Percentiles rank a stretch among this genome's conserved stretches.
Evolutionary conservation across 2,329 filamentous ascomycete genomes (phyloP).

Genomic region (Trichoderma afroharzianum): DNA sequence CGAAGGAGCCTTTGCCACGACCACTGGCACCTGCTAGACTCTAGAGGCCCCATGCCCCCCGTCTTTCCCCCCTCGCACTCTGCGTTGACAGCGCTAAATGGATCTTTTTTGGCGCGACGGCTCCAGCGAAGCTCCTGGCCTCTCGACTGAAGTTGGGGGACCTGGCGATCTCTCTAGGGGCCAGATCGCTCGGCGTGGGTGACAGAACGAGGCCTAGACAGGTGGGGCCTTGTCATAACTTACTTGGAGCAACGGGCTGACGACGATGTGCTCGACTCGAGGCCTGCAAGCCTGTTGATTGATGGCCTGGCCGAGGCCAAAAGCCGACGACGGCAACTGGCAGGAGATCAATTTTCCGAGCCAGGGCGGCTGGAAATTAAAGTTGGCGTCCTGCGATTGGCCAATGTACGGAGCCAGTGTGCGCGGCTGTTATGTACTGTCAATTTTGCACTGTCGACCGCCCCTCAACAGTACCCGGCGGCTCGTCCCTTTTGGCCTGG

Average conservation of each 20-base stretch:
- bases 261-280: neutral
- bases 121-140: constrained; percentile 10
- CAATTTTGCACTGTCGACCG: neutral
- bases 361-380: constrained; percentile 10
- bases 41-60: neutral
- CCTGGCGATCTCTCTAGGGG: constrained; percentile 19
- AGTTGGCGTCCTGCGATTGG: constrained; percentile 13
- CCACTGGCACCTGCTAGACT: neutral
- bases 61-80: neutral
- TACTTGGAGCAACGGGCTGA: constrained; percentile 2
- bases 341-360: constrained; percentile 15
- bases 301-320: constrained; percentile 5
- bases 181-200: constrained; percentile 17
- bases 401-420: constrained; percentile 6
- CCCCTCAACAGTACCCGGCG: neutral
- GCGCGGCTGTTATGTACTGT: neutral
- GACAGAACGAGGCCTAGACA: constrained; percentile 10
- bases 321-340: constrained; percentile 8
- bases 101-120: constrained; percentile 10
- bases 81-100: constrained; percentile 15
- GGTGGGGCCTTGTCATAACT: constrained; percentile 12
- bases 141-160: neutral
- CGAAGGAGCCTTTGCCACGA: constrained; percentile 2
- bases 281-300: neutral
- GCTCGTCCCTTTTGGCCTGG: neutral